phyloP scores from a whole-genome alignment of 2,329 filamentous ascomycete genomes.

The Botrytis paeoniae region DNA sequence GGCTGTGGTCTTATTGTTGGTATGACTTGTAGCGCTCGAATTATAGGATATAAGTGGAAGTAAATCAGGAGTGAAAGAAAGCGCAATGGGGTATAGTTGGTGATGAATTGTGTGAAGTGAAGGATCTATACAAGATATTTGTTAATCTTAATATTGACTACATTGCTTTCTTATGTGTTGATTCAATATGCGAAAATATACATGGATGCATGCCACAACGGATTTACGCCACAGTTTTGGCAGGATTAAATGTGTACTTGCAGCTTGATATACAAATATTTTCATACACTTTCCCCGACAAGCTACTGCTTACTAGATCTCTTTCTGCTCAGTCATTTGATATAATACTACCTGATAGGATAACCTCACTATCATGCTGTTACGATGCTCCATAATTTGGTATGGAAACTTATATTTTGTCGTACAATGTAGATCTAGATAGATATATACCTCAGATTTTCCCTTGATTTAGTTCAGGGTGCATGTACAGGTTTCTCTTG shows the following conservation, averaged over 20 bases:
- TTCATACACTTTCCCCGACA: background rate
- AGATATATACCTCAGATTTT: background rate
- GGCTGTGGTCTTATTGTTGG: background rate
- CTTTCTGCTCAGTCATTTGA: background rate
- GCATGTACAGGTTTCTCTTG: background rate
- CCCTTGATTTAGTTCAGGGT: background rate
- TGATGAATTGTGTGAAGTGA: background rate
- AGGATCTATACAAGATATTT: background rate
- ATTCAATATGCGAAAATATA: background rate
- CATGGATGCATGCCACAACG: background rate
- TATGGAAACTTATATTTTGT: background rate
- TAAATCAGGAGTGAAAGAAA: background rate
- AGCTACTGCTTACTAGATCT: background rate
- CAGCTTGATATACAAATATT: background rate
- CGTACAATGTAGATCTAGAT: background rate
- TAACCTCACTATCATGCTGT: background rate
- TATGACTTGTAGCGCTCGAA: background rate
- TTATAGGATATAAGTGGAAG: background rate
- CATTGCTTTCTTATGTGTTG: background rate
- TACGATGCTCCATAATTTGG: background rate
- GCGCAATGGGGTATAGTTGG: background rate
- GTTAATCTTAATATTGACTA: background rate
- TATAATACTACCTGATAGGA: background rate
- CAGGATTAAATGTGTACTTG: background rate
- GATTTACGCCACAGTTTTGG: background rate